Percentiles rank a stretch among this genome's conserved stretches.
Evolutionary conservation across 176 grass and related monocot species (phyloP).

Genomic region (Puya raimondii): DNA sequence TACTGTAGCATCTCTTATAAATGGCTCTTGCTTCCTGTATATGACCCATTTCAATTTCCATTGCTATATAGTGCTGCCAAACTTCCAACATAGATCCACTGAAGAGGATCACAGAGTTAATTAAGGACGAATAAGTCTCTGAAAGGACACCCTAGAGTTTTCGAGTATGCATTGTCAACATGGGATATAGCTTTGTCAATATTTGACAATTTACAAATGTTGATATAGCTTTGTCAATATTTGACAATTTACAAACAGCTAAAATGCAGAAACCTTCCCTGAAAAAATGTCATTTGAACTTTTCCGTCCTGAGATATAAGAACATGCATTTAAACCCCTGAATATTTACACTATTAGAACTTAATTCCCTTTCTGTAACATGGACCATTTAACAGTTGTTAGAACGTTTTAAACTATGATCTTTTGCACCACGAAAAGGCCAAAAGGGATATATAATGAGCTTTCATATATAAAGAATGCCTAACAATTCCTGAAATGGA

Average conservation of each 20-base stretch:
- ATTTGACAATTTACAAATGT: constrained; percentile 1
- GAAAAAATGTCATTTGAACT: too few relatives aligned
- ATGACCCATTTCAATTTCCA: constrained; percentile 66
- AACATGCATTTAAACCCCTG: too few relatives aligned
- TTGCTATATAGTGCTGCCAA: constrained; percentile 70
- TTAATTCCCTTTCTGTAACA: too few relatives aligned
- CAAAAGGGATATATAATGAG: too few relatives aligned
- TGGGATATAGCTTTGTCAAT: background rate
- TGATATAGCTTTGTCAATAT: background rate
- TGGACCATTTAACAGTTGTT: too few relatives aligned
- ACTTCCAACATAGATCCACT: constrained; percentile 78
- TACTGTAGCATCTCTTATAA: constrained; percentile 90
- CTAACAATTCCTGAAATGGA: too few relatives aligned
- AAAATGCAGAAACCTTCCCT: background rate
- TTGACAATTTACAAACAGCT: background rate
- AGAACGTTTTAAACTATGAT: too few relatives aligned
- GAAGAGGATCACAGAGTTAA: constrained; percentile 34
- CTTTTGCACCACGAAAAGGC: too few relatives aligned
- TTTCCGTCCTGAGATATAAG: too few relatives aligned
- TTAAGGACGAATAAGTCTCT: background rate
- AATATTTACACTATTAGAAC: too few relatives aligned
- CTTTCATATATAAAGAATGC: too few relatives aligned
- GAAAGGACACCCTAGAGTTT: background rate
- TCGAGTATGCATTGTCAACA: background rate
- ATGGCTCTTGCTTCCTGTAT: constrained; percentile 73